Base-by-base conservation (phyloP, 768 basidiomycete species). In the Saitozyma sp. region DNA sequence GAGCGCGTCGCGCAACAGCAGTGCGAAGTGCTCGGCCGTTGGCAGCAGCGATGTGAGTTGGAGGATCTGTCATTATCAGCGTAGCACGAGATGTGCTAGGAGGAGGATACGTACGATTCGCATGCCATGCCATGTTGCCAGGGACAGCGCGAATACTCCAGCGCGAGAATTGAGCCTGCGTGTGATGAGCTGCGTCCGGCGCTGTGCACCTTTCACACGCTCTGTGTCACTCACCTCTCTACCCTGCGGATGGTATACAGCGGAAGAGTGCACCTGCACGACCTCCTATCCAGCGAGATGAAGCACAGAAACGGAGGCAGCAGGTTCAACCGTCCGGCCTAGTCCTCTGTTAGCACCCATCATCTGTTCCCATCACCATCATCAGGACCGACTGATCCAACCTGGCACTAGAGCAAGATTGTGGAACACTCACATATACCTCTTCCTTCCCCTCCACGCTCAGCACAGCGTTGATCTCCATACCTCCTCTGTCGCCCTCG, bases 91-190 rank as follows among this genome's bases (percentile, higher is more conserved):
- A 50, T 29, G 9, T 17, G 54, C 40, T 42, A 14, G 45, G 42
- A 20, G 16, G 10, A 13, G 39, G 67, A 48, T 45, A 83, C 87
- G 68, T 71, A 95, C 94, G 69, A 97, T 89, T 82, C 95, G 89
- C 82, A 90, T 86, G 42, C 91, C 88, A 77, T 98, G 92, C 91
- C 93, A 97, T 56, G 90, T 86, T n/a, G 87, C 85, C 17, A 98
- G 82, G 71, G 92, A 93, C 39, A 99, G 84, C n/a, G 95, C 94
- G 77, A 97, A 97, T 43, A 96, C 89, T 6, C 96, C 96, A 38
- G 92, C 90, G 13, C 92, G 86, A 10, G 92, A 89, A 78, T 95
- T 96, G 56, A 97, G 84, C 53, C 77, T 78, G 53, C 42, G 38
- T 38, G 29, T n/a, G 29, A 29, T 29, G 29, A 29, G 29, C 29